Evolutionary conservation across 1,284 basidiomycete species (phyloP), one percentile per base, ranked within the genome.

Genomic region (Lentinula novae-zelandiae): DNA sequence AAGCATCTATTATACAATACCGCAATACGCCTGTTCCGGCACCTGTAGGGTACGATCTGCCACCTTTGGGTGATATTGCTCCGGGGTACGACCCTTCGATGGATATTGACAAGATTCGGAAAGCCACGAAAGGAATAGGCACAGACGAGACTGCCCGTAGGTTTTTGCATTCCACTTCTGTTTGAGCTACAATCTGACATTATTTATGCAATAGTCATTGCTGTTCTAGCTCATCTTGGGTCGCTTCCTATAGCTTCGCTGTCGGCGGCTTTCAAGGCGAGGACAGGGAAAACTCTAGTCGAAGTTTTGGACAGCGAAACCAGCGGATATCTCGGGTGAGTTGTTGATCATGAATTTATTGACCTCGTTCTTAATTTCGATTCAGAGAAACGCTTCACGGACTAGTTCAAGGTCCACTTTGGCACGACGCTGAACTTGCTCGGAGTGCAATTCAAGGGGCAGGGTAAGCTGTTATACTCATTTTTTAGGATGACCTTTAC

Each of bases 371-470:
- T 3, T 27, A 4, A 27, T 3, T 27, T 27, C 0, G 3, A 3
- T 39, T 2, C 57, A 79, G 76, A 46, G 68, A 66, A 48, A 68
- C 69, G 1, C 65, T 78, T 20, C 70, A 71, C 10, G 77, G 69
- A 1, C 67, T 78, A 3, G 68, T 73, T 0, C 67, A 73, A 12
- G 78, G 78, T 0, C 78, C 78, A 3, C 63, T 80, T 1, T 67
- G 67, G 46, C 79, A 72, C 65, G 78, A 80, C 58, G 75, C 73
- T 13, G 73, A 76, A 10, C 70, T 78, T 20, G 67, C 71, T 0
- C 65, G 68, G 27, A 65, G 67, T 12, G 73, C 76, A 1, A 65
- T 77, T 20, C 34, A 61, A 7, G 76, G 76, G 7, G 15, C 65
- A 6, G 75, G 74, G 49, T 51, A 33, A n/a, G n/a, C n/a, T n/a